Evolutionary conservation across 2,329 filamentous ascomycete genomes (phyloP), one percentile per base, ranked within the genome.

Genomic region (Talaromyces sp.): DNA sequence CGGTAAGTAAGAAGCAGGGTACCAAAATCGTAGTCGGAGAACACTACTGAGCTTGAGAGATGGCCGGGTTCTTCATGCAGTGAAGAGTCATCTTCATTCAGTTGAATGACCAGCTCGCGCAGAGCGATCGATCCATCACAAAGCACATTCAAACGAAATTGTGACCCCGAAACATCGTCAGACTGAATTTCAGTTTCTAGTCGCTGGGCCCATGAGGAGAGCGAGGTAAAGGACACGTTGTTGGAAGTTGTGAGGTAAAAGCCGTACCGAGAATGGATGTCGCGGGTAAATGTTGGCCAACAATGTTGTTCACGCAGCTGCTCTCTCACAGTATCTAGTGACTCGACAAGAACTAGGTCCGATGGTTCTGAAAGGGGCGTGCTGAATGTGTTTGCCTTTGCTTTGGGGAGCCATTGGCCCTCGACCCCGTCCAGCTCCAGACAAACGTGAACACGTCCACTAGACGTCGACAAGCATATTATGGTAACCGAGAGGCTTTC

Each of bases 381-480:
- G 27, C 69, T 72, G 65, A 80, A 80, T 0, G 72, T 68, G 56
- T 74, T 75, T 55, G 71, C 75, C 56, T 68, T 74, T 19, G 71
- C 71, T 58, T 74, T 77, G 1, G 85, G 85, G 8, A 88, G 78
- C 86, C 86, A 88, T 66, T 85, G 82, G 8, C 83, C 85, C 65
- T 86, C 80, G 2, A 88, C 80, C 0, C 84, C 85, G 56, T 86
- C 82, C 32, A 87, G 70, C 64, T 88, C 84, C 29, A 88, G 76
- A 63, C 82, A 86, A 32, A 87, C 71, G 64, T 86, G 82, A 8
- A 88, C 76, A 58, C 82, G 78, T 51, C 81, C 81, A 24, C 77
- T 79, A 35, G 78, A 80, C 3, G 83, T 86, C 17, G 83, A 77
- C 10, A 88, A 70, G 67, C 83, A 86, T 7, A 88, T 75, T 11